Evolutionary conservation across 345 rosid genomes (phyloP).

Genomic region (Microcos paniculata): DNA sequence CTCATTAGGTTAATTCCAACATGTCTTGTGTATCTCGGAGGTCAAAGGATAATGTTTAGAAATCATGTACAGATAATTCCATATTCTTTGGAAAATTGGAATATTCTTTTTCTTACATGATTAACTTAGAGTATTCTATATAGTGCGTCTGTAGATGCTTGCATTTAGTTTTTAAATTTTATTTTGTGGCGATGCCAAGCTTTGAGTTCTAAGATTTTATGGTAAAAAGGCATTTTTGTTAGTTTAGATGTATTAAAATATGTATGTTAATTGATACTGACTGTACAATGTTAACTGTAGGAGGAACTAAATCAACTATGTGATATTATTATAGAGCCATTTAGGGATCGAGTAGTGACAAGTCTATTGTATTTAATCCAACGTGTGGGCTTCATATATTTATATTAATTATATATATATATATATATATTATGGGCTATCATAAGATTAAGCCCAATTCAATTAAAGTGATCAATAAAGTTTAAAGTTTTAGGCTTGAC

Average conservation of each 20-base stretch:
- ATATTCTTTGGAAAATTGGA: not conserved
- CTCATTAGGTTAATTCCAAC: not conserved
- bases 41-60: not conserved
- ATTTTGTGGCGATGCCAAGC: not conserved
- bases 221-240: not conserved
- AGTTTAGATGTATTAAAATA: not conserved
- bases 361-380: too few relatives aligned
- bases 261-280: constrained; percentile 12
- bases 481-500: too few relatives aligned
- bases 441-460: too few relatives aligned
- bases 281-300: constrained; percentile 21
- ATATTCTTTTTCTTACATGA: not conserved
- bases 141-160: not conserved
- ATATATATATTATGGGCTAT: too few relatives aligned
- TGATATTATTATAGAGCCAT: constrained; percentile 71
- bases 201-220: not conserved
- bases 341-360: constrained; percentile 91
- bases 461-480: too few relatives aligned
- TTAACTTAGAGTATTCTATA: not conserved
- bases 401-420: too few relatives aligned
- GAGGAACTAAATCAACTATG: constrained; percentile 93
- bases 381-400: too few relatives aligned
- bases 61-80: not conserved
- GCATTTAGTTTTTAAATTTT: not conserved
- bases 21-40: too few relatives aligned